Conservation (phyloP, 2,329 filamentous ascomycete genomes). For the Neurospora sp. region DNA sequence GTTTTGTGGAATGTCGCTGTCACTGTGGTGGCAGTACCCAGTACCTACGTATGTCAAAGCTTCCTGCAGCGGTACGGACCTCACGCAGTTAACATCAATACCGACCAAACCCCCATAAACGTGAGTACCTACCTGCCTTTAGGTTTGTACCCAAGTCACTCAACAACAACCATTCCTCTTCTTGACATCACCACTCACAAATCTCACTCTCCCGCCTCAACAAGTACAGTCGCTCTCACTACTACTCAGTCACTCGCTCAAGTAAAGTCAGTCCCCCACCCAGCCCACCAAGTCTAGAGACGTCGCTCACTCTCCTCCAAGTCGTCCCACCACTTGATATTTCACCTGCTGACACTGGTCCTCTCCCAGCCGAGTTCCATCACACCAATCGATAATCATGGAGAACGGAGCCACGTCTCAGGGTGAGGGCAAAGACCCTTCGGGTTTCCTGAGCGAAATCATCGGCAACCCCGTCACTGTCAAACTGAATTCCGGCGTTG, state of each 20-base stretch:
- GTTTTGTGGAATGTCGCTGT: background rate
- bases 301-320: background rate
- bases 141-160: background rate
- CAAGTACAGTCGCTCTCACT: background rate
- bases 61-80: background rate
- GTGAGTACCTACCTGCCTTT: background rate
- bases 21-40: background rate
- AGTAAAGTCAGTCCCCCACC: background rate
- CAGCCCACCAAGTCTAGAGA: background rate
- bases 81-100: background rate
- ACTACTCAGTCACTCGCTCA: background rate
- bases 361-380: background rate
- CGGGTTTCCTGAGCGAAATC: slow-evolving; percentile 86
- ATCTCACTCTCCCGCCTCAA: background rate
- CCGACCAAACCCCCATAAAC: background rate
- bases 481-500: slow-evolving; percentile 95
- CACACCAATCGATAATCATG: slow-evolving; percentile 39
- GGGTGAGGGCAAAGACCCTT: slow-evolving; percentile 79
- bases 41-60: background rate
- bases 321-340: background rate
- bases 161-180: background rate
- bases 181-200: background rate
- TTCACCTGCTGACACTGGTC: background rate
- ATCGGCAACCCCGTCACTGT: slow-evolving; percentile 91
- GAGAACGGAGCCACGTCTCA: slow-evolving; percentile 60